Base-by-base conservation (phyloP, 2,329 filamentous ascomycete genomes). In the Sporothrix phasma region DNA sequence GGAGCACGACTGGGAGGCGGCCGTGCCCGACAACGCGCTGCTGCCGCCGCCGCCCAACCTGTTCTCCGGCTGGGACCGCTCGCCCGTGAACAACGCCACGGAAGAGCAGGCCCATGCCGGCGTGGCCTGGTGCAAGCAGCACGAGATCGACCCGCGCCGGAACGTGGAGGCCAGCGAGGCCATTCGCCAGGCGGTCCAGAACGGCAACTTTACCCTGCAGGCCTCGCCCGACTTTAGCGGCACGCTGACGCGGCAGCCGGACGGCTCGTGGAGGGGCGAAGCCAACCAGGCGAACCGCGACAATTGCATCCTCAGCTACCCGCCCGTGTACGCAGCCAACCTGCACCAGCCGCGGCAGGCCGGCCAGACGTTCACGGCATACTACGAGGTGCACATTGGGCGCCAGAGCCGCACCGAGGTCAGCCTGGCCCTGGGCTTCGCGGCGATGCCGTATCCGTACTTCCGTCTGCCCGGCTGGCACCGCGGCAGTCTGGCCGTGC, bases 401-500 rank as follows among this genome's bases (percentile, higher is more conserved):
- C 24, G 15, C 8, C 8, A 19, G 22, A 53, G 51, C 47, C 47
- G 39, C 24, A 49, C 66, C 22, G 79, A 81, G 64, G 74, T 80
- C 61, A 76, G 75, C 45, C 76, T 92, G 1, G 88, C 85, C 0
- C 72, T 93, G 10, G 90, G 90, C 10, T 91, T 86, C 73, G 77
- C 82, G 0, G 89, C 88, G 1, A 82, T 88, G 56, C 90, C 90
- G 7, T 93, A 92, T 71, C 90, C 90, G 6, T 79, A 81, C 0
- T 93, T 90, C 77, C 82, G 90, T 7, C 81, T 92, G 66, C 90
- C 90, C 0, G 90, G 90, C 1, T 93, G 89, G 90, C 88, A 94
- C 72, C 82, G 89, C 39, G 89, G 83, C 19, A 88, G 84, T 67
- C 71, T 92, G 15, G 90, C 80, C 1, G 84, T 93, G n/a, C 90